Conservation (phyloP, 495 filamentous ascomycete genomes). For the Penicillium bialowiezense region DNA sequence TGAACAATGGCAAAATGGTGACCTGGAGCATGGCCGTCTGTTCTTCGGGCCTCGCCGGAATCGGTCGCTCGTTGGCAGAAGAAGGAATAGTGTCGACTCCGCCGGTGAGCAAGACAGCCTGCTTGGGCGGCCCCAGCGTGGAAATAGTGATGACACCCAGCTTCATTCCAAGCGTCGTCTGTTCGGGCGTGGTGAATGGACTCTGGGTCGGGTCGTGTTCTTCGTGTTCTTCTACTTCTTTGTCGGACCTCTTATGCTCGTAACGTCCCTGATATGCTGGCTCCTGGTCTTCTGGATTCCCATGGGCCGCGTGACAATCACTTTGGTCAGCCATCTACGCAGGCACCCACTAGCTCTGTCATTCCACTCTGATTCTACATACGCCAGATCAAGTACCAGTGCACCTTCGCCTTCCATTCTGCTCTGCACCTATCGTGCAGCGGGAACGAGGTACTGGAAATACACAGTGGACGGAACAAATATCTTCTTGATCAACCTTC, state of each 20-base stretch:
- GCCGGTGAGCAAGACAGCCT: conserved; percentile 86
- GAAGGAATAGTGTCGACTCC: conserved; percentile 85
- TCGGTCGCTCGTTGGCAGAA: conserved; percentile 82
- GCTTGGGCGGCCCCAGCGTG: conserved; percentile 64
- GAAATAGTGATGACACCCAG: conserved; percentile 46
- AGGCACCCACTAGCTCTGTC: conserved; percentile 89
- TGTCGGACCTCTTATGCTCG: conserved; percentile 81
- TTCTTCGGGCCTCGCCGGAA: conserved; percentile 87
- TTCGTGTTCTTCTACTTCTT: conserved; percentile 96
- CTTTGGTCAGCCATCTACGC: conserved; percentile 87
- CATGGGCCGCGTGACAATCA: conserved; percentile 92
- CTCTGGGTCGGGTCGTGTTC: conserved; percentile 87
- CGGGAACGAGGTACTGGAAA: conserved; percentile 96
- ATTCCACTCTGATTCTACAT: conserved; percentile 82
- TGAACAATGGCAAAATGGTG: conserved; percentile 97
- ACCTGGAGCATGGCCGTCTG: conserved; percentile 89
- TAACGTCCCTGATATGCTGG: conserved; percentile 90
- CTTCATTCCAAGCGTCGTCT: conserved; percentile 77
- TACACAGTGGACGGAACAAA: conserved; percentile 98
- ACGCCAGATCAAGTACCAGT: conserved; percentile 60
- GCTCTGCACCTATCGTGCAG: conserved; percentile 94
- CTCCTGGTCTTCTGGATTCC: conserved; percentile 96
- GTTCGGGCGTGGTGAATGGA: conserved; percentile 97
- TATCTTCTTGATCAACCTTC: conserved; percentile 97
- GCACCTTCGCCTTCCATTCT: conserved; percentile 80